Percentiles rank a stretch among this genome's conserved stretches.
phyloP scores from a whole-genome alignment of 2,329 filamentous ascomycete species.

The Cucurbitaria berberidis region DNA sequence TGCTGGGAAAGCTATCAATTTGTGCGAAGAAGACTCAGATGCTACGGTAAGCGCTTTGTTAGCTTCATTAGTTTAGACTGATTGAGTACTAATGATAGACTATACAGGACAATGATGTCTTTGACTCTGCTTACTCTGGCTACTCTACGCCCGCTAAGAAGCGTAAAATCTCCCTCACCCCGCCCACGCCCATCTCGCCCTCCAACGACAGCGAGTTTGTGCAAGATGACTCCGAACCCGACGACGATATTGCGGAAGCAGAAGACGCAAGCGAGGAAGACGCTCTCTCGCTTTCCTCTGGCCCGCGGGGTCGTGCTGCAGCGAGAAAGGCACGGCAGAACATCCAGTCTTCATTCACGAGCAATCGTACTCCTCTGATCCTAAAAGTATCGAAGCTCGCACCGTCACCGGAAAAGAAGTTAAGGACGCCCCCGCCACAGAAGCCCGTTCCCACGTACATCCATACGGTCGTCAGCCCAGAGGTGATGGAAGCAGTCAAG shows the following conservation, averaged over 20 bases:
- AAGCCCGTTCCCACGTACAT: not conserved
- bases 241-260: slow-evolving; percentile 12
- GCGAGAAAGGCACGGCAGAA: slow-evolving; percentile 15
- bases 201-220: slow-evolving; percentile 26
- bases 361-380: not conserved
- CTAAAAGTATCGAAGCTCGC: not conserved
- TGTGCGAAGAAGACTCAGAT: slow-evolving; percentile 10
- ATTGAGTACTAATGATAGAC: not conserved
- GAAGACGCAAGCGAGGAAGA: slow-evolving; percentile 6
- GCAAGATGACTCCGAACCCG: slow-evolving; percentile 12
- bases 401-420: not conserved
- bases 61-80: too few relatives aligned
- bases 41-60: slow-evolving; percentile 3
- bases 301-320: slow-evolving; percentile 9
- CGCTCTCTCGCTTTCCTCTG: not conserved
- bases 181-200: not conserved
- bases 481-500: slow-evolving; percentile 11
- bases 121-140: slow-evolving; percentile 5
- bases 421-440: not conserved
- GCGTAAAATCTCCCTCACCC: slow-evolving; percentile 8
- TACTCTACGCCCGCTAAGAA: slow-evolving; percentile 16
- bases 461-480: slow-evolving; percentile 5
- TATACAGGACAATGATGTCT: slow-evolving; percentile 13
- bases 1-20: slow-evolving; percentile 10
- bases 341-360: slow-evolving; percentile 9